Evolutionary conservation across 2,329 filamentous ascomycete genomes (phyloP), one percentile per base, ranked within the genome.

Genomic region (Stachybotrys echinatus): DNA sequence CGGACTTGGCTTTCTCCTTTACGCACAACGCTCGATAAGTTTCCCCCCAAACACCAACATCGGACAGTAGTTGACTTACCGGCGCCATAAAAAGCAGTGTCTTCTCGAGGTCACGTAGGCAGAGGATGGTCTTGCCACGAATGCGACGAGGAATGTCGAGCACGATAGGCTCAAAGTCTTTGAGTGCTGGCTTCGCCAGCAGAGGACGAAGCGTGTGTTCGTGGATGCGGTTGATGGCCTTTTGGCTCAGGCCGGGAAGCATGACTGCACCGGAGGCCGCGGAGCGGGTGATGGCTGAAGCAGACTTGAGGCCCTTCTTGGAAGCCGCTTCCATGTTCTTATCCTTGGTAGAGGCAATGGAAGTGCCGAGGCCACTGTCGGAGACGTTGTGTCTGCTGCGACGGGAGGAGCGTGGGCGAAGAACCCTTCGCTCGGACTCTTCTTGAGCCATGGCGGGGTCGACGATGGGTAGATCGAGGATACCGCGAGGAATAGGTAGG

Each of bases 41-140:
- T 79, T 76, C 71, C 80, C 78, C 77, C 77, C 79, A 79, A 73
- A 78, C 68, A 66, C 75, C 74, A 70, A 65, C 66, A 72, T 76
- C 74, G 70, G 67, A 74, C 70, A 73, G 72, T 71, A 75, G 65
- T 65, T 76, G 69, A 95, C 92, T 95, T 87, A 96, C 92, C 68
- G 89, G 89, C 74, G 92, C 90, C 68, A 92, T 83, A 71, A 92
- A 91, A 63, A 96, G 83, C 54, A 97, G 76, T 10, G 87, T 92
- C 81, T 96, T 96, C 72, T 97, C 92, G 46, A 97, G 80, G 70
- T 97, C 92, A 68, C 92, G 85, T 49, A 97, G 82, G 73, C 88
- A 96, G 66, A 88, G 84, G 63, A 97, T 94, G 61, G 94, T 84
- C 69, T 90, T 92, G 64, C 85, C 82, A 63, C 83, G 82, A 65